Percentiles rank a stretch among this genome's conserved stretches.
Evolutionary conservation across 345 rosid genomes (phyloP).

Genomic region (Anacardium occidentale): DNA sequence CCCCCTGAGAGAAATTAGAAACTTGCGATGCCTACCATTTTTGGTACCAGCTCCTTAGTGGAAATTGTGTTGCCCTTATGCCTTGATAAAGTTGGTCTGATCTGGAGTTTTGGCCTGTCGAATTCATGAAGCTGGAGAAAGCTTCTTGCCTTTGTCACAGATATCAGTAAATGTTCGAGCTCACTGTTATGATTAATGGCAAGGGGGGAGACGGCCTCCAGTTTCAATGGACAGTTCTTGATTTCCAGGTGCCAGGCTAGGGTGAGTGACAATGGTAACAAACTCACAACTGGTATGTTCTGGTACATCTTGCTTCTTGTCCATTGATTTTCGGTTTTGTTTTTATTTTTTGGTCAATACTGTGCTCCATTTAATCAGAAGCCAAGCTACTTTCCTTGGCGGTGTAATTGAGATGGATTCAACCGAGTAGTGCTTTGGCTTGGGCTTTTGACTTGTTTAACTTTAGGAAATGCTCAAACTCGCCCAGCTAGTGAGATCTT

Average conservation of each 20-base stretch:
- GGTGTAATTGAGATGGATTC: too few species aligned
- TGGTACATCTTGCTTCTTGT: neutral
- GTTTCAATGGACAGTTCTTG: too few species aligned
- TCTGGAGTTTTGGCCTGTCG: neutral
- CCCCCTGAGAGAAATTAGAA: neutral
- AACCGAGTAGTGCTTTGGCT: too few species aligned
- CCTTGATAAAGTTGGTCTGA: neutral
- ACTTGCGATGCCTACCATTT: neutral
- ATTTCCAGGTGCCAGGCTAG: too few species aligned
- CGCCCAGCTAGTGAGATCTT: too few species aligned
- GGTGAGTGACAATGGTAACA: neutral
- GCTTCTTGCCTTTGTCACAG: neutral
- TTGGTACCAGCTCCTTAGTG: neutral
- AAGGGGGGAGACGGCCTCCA: neutral
- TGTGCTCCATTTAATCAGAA: neutral
- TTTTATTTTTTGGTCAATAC: too few species aligned
- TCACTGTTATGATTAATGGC: neutral
- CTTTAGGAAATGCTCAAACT: too few species aligned
- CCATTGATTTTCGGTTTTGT: neutral
- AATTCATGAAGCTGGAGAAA: neutral
- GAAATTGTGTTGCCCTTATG: too few species aligned
- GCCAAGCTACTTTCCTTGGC: too few species aligned
- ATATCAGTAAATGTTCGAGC: neutral
- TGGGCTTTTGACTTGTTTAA: too few species aligned
- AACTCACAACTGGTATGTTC: neutral